Percentiles rank a stretch among this genome's conserved stretches.
These are phyloP conservation scores for Thinopyrum elongatum DNA, from an alignment of 176 grass and related monocot species.

Conservation along the genomic window DNA sequence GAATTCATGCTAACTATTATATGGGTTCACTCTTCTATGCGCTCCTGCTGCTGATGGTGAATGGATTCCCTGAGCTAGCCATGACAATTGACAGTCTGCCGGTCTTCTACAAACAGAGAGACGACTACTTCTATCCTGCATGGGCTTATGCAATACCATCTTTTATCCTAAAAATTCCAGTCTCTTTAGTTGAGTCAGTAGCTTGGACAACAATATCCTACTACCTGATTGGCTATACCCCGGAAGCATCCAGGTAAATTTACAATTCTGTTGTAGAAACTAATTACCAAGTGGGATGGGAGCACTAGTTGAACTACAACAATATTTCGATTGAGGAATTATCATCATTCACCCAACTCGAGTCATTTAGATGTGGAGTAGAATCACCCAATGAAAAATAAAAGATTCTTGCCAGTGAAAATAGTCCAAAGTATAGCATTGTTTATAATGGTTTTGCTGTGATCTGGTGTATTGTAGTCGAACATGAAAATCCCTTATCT, in stretches of 20 bases:
- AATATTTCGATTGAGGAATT: not conserved
- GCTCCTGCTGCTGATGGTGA: slow-evolving; percentile 59
- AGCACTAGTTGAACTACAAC: not conserved
- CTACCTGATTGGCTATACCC: slow-evolving; percentile 80
- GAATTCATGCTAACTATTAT: slow-evolving; percentile 58
- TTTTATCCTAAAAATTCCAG: slow-evolving; percentile 64
- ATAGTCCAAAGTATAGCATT: not conserved
- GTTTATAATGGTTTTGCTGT: not conserved
- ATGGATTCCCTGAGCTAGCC: slow-evolving; percentile 72
- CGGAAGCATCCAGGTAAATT: slow-evolving; percentile 58
- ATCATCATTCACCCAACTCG: not conserved
- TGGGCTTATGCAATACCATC: slow-evolving; percentile 86
- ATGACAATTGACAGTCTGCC: slow-evolving; percentile 66
- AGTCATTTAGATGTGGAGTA: not conserved
- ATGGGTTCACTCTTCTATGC: slow-evolving; percentile 84
- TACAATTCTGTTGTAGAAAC: not conserved
- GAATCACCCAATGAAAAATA: not conserved
- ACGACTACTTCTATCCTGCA: slow-evolving; percentile 76
- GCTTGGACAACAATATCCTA: slow-evolving; percentile 81
- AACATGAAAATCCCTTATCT: not conserved
- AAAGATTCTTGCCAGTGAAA: not conserved
- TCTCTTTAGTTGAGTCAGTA: slow-evolving; percentile 68
- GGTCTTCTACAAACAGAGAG: slow-evolving; percentile 80
- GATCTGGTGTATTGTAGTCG: not conserved
- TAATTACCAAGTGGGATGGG: not conserved